Evolutionary conservation across 148 eudicot species (phyloP).

Genomic region (Camellia lanceoleosa): DNA sequence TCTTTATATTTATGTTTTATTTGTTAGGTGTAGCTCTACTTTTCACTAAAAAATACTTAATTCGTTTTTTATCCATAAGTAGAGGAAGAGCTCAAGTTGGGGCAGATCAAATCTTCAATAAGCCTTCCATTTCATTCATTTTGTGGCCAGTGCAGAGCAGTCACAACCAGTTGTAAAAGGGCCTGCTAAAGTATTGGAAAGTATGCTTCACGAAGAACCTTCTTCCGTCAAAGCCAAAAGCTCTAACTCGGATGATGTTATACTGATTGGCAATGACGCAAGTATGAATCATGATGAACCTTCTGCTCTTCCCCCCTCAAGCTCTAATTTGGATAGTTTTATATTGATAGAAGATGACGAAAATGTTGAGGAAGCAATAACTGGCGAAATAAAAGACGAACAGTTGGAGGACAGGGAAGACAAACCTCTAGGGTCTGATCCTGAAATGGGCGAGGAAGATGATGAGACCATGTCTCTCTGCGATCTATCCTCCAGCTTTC

Average conservation of each 20-base stretch:
- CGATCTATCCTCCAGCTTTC: conserved; percentile 76
- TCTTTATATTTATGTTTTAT: too few relatives aligned
- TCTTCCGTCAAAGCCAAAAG: background rate
- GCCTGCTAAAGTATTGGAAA: conserved; percentile 19
- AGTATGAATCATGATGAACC: conserved; percentile 15
- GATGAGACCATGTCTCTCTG: conserved; percentile 62
- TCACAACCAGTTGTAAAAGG: conserved; percentile 28
- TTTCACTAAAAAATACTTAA: background rate
- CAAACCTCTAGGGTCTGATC: conserved; percentile 17
- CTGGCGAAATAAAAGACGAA: conserved; percentile 17
- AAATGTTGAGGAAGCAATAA: conserved; percentile 34
- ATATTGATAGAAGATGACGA: conserved; percentile 45
- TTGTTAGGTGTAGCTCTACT: too few relatives aligned
- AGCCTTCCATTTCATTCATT: conserved; percentile 81
- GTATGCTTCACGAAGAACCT: conserved; percentile 13
- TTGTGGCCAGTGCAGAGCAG: conserved; percentile 26
- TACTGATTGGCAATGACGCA: background rate
- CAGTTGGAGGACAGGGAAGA: conserved; percentile 19
- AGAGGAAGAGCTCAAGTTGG: conserved; percentile 49
- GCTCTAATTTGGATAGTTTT: conserved; percentile 40
- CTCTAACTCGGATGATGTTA: too few relatives aligned
- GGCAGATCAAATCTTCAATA: conserved; percentile 82
- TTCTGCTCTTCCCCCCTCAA: background rate
- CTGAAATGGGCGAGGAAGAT: conserved; percentile 33
- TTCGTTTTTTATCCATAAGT: conserved; percentile 27